Conservation (phyloP, 2,329 filamentous ascomycete genomes). For the Ophiostoma piceae region DNA sequence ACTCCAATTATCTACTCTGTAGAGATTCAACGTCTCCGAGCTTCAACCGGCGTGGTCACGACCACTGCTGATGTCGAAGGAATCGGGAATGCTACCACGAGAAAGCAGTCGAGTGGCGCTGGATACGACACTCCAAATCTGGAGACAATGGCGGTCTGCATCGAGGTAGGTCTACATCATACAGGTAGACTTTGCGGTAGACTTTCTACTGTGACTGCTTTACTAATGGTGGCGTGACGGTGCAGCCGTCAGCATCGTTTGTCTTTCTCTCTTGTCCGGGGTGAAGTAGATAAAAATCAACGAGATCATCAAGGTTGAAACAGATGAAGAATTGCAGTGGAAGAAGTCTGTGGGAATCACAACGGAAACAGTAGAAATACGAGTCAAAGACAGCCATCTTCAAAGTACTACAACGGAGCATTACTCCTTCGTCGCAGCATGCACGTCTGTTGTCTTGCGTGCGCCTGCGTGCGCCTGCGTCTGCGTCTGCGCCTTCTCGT, state of each 20-base stretch:
- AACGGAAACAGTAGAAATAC: no score
- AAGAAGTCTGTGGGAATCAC: no score
- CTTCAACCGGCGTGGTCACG: background rate
- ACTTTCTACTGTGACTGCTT: no score
- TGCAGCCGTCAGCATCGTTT: no score
- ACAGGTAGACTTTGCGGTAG: no score
- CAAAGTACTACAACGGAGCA: background rate
- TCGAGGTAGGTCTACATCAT: background rate
- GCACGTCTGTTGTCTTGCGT: background rate
- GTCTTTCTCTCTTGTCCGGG: no score
- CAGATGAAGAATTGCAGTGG: background rate
- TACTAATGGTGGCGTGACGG: no score
- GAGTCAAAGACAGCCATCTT: background rate
- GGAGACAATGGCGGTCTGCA: slow-evolving; percentile 3
- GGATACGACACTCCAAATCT: background rate
- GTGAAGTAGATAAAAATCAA: no score
- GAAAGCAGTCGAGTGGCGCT: background rate
- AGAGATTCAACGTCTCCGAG: background rate
- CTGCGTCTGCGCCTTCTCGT: background rate
- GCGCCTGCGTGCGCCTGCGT: background rate
- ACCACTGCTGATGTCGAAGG: background rate
- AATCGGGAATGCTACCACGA: background rate
- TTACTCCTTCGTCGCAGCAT: background rate
- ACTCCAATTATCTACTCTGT: no score
- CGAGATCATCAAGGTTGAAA: no score